Percentiles rank a stretch among this genome's conserved stretches.
Evolutionary conservation across 2,329 filamentous ascomycete genomes (phyloP).

Genomic region (Hypomyces perniciosus): DNA sequence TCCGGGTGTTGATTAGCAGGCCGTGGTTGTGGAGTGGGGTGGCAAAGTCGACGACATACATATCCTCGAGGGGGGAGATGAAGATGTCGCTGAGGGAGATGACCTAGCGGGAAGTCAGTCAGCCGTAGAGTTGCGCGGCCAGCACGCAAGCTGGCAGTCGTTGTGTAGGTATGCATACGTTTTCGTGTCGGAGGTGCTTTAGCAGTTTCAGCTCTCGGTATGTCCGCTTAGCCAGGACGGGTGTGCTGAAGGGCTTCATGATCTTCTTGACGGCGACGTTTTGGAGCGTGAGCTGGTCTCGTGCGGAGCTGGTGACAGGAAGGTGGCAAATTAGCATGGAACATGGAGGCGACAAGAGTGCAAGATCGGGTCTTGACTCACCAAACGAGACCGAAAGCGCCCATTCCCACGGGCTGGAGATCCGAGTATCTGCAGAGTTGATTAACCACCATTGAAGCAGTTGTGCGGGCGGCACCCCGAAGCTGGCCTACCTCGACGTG

Average conservation of each 20-base stretch:
- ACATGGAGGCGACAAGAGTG: neutral
- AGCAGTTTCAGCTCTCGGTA: slow-evolving; percentile 96
- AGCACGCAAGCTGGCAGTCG: neutral
- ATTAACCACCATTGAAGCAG: neutral
- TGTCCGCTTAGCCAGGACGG: slow-evolving; percentile 92
- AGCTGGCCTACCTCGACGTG: slow-evolving; percentile 72
- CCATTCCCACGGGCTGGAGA: slow-evolving; percentile 97
- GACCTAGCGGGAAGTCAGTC: slow-evolving; percentile 49
- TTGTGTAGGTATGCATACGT: slow-evolving; percentile 49
- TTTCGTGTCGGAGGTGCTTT: slow-evolving; percentile 95
- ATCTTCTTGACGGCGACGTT: slow-evolving; percentile 99
- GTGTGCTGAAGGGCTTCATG: slow-evolving; percentile 99
- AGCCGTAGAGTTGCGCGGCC: neutral
- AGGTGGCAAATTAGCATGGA: slow-evolving; percentile 5
- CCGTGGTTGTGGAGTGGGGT: neutral
- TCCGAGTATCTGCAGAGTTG: slow-evolving; percentile 72
- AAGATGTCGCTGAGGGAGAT: slow-evolving; percentile 99
- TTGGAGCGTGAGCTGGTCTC: slow-evolving; percentile 94
- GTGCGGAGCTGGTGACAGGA: slow-evolving; percentile 67
- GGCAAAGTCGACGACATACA: slow-evolving; percentile 52
- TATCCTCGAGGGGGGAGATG: slow-evolving; percentile 97
- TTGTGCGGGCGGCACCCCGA: neutral
- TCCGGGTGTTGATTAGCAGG: slow-evolving; percentile 12
- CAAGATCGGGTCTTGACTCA: slow-evolving; percentile 39
- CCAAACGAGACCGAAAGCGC: slow-evolving; percentile 97